phyloP scores from a whole-genome alignment of 2,329 filamentous ascomycete species.

The Didymella keratinophila region DNA sequence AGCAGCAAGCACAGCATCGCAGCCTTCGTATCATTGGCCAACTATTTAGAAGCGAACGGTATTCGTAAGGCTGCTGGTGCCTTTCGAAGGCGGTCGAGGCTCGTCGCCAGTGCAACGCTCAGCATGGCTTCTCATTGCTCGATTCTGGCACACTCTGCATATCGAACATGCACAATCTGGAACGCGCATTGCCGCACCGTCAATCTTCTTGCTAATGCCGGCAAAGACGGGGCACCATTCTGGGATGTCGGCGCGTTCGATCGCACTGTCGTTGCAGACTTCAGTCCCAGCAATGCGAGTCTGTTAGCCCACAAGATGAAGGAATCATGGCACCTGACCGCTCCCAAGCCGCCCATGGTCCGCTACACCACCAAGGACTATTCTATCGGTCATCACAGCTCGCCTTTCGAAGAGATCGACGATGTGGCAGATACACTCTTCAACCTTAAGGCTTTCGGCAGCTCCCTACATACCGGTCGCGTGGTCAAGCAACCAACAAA shows the following conservation, averaged over 20 bases:
- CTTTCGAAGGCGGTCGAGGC: slow-evolving; percentile 8
- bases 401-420: slow-evolving; percentile 32
- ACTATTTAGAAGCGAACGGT: background rate
- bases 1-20: background rate
- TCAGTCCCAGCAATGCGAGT: background rate
- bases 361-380: slow-evolving; percentile 31
- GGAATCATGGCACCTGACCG: background rate
- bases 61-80: background rate
- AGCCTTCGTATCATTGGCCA: background rate
- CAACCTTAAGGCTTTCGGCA: background rate
- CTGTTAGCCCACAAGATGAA: background rate
- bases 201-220: background rate
- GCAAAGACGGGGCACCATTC: background rate
- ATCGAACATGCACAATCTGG: background rate
- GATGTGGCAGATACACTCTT: background rate
- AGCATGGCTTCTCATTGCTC: slow-evolving; percentile 19
- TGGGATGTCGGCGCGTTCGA: background rate
- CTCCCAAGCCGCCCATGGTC: slow-evolving; percentile 27
- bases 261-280: background rate
- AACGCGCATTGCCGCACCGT: background rate
- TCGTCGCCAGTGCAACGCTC: slow-evolving; percentile 22
- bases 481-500: background rate
- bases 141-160: background rate
- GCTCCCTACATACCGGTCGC: background rate
- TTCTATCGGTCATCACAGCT: slow-evolving; percentile 20